A percentile compares a stretch with the other conserved stretches of the same genome.
Conservation (phyloP, 345 rosid genomes). For the Litchi chinensis region DNA sequence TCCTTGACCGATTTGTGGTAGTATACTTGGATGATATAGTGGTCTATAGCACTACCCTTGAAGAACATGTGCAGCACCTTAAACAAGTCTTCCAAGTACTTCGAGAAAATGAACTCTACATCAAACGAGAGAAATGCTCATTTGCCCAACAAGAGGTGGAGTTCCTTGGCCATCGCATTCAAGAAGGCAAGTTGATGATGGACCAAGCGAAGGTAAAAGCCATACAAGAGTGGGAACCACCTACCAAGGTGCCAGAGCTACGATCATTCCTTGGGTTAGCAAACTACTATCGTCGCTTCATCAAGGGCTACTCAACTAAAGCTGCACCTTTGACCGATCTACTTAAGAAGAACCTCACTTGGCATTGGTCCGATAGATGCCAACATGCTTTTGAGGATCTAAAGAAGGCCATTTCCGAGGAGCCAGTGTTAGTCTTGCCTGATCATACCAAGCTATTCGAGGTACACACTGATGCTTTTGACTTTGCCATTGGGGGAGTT, state of each 20-base stretch:
- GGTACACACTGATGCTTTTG: neutral
- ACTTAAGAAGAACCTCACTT: neutral
- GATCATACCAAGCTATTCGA: neutral
- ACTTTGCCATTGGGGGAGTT: slow-evolving; percentile 7
- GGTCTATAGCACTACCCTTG: too few relatives aligned
- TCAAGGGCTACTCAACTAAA: neutral
- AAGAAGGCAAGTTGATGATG: neutral
- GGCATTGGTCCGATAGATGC: neutral
- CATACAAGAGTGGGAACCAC: neutral
- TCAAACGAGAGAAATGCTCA: slow-evolving; percentile 10
- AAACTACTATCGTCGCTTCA: slow-evolving; percentile 9
- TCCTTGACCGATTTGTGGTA: too few relatives aligned
- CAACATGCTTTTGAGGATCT: neutral
- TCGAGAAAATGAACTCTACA: neutral
- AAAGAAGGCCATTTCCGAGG: neutral
- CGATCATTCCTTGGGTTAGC: neutral
- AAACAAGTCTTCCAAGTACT: too few relatives aligned
- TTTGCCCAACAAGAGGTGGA: neutral
- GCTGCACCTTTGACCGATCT: neutral
- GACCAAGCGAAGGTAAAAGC: neutral
- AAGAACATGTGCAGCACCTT: too few relatives aligned
- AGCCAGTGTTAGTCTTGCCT: neutral
- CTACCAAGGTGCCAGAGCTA: neutral
- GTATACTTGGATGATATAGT: too few relatives aligned
- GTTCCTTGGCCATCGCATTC: neutral